These are phyloP conservation scores for Tetrapyrgos nigripes DNA, from an alignment of 1,284 basidiomycete species.

Conservation along the genomic window DNA sequence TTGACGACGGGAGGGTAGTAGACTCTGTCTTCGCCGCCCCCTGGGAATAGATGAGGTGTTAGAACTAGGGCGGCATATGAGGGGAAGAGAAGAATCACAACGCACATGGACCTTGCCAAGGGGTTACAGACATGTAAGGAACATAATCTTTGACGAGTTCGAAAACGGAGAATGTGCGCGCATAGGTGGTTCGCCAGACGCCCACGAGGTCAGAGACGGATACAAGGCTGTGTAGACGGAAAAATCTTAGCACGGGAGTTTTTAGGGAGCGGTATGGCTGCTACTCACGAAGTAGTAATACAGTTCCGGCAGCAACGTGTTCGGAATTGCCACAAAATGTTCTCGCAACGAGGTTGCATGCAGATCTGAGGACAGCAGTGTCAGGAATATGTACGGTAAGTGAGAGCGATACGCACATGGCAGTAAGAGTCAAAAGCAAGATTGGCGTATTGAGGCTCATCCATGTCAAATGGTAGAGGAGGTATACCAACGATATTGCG, in stretches of 20 bases:
- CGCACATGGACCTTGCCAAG: conserved; percentile 14
- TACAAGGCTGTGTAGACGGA: background rate
- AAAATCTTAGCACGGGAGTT: too few relatives aligned
- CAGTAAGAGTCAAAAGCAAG: conserved; percentile 14
- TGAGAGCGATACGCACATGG: conserved; percentile 1
- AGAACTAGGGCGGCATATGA: background rate
- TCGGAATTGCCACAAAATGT: conserved; percentile 13
- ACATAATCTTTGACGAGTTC: conserved; percentile 2
- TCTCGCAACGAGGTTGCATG: conserved; percentile 10
- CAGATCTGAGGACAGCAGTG: conserved; percentile 4
- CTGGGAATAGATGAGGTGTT: background rate
- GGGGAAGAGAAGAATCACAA: background rate
- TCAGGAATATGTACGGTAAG: background rate
- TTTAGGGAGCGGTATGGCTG: background rate
- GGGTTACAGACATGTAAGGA: conserved; percentile 10
- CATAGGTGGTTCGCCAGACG: conserved; percentile 13
- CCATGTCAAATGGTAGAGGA: conserved; percentile 12
- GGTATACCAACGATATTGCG: conserved; percentile 11
- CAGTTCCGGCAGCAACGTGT: conserved; percentile 12
- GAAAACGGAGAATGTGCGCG: conserved; percentile 10
- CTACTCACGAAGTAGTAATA: conserved; percentile 2
- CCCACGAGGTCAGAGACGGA: conserved; percentile 8
- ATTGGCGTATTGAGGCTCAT: conserved; percentile 15
- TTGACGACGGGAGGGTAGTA: conserved; percentile 9
- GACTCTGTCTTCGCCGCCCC: conserved; percentile 13